Evolutionary conservation across 2,329 filamentous ascomycete species (phyloP), one percentile per base, ranked within the genome.

Genomic region (Penicillium sp.): DNA sequence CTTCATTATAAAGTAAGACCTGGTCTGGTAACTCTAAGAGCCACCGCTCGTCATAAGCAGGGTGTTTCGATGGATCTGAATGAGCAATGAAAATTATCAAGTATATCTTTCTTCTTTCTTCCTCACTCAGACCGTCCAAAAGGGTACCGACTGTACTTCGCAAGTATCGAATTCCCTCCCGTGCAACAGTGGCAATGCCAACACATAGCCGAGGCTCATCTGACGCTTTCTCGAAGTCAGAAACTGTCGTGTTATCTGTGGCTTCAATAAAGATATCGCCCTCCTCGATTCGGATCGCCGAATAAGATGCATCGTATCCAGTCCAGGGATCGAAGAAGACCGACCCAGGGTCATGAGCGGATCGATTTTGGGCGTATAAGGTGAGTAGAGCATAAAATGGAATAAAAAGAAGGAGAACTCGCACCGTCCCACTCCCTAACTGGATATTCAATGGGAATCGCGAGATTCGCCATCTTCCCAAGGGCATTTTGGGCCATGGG

Each of bases 11-110:
- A 3, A 53, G 31, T 5, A 53, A 21, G 4, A 81, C 69, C n/a
- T 75, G 62, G 60, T 81, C 77, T 1, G 72, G 62, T 10, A 79
- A 61, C 5, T 68, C 67, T 14, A 67, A 58, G 3, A 79, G 65
- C 78, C 79, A 81, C n/a, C 69, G 57, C 54, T 77, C 72, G 11
- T 65, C 60, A 54, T 75, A 80, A 2, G 74, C 71, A 1, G 77
- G 75, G 59, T 81, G 78, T 10, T 62, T 50, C 1, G 62, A 61
- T 1, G 79, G 78, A 37, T 78, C 72, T 0, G 73, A 71, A 58
- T 81, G 77, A 2, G 78, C 73, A 44, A 82, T 74, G 48, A 81
- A 78, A 5, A 80, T 67, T 7, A 77, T 70, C 21, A 81, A 56
- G 58, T 78, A 70, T 23, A 81, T 72, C 27, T 75, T 68, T 8